phyloP scores from a whole-genome alignment of 805 yeast genomes.

The Cyberlindnera saturnus region DNA sequence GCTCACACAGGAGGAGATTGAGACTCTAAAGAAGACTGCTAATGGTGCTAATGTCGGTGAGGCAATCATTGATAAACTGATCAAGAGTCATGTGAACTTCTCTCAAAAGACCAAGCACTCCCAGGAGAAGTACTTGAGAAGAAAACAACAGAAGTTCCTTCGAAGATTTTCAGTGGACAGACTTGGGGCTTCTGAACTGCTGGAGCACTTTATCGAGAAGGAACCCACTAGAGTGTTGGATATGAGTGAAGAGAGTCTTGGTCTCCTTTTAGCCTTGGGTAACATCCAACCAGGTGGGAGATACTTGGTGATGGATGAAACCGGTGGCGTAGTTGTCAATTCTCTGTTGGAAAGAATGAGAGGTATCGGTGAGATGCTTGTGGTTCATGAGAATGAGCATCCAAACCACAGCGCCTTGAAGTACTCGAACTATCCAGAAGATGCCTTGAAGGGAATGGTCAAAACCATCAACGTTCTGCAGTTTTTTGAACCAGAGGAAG shows the following conservation, averaged over 20 bases:
- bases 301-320: conserved; percentile 84
- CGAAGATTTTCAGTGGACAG: conserved; percentile 80
- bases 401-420: conserved; percentile 70
- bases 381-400: conserved; percentile 91
- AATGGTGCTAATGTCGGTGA: conserved; percentile 57
- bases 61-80: conserved; percentile 73
- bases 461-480: conserved; percentile 74
- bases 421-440: conserved; percentile 58
- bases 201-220: conserved; percentile 72
- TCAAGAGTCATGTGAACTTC: conserved; percentile 79
- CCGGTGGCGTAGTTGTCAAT: conserved; percentile 85
- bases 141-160: conserved; percentile 89
- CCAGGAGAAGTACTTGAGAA: conserved; percentile 83
- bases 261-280: conserved; percentile 68
- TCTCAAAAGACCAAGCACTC: conserved; percentile 84
- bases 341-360: conserved; percentile 89
- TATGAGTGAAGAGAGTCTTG: conserved; percentile 79
- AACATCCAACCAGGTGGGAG: conserved; percentile 87
- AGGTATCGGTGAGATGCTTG: conserved; percentile 59
- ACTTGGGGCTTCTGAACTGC: conserved; percentile 61
- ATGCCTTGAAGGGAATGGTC: conserved; percentile 46
- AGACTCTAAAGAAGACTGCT: conserved; percentile 67
- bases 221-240: conserved; percentile 62
- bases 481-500: conserved; percentile 67
- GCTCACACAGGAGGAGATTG: conserved; percentile 75